Conservation (phyloP, 1,139 yeast species). For the Blastobotrys capitulatus region DNA sequence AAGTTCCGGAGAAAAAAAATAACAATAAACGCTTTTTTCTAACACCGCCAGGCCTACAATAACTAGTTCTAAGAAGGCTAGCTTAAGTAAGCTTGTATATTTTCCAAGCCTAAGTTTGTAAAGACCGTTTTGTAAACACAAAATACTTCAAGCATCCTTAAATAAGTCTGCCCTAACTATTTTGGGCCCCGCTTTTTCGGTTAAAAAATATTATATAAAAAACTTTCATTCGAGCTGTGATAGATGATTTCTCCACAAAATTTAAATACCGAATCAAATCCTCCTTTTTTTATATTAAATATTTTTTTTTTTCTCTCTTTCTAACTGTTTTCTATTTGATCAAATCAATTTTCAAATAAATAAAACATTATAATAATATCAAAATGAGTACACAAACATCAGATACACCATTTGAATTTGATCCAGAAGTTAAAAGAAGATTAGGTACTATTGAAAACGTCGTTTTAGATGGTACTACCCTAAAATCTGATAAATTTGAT, state of each 20-base stretch:
- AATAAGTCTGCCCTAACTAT: too few species aligned
- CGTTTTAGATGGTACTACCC: slow-evolving; percentile 9
- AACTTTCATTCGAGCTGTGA: background rate
- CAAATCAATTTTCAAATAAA: background rate
- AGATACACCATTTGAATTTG: slow-evolving; percentile 12
- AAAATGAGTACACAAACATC: slow-evolving; percentile 8
- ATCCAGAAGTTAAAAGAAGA: slow-evolving; percentile 16
- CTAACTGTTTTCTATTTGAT: background rate
- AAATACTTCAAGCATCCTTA: too few species aligned
- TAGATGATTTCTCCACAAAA: background rate
- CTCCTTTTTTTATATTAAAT: background rate
- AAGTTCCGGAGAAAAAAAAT: too few species aligned
- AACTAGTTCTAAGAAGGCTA: too few species aligned
- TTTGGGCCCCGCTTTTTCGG: slow-evolving; percentile 4
- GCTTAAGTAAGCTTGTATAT: too few species aligned
- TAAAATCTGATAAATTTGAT: slow-evolving; percentile 2
- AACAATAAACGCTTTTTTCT: too few species aligned
- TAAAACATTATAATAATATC: too few species aligned
- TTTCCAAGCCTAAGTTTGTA: too few species aligned
- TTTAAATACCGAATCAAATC: background rate
- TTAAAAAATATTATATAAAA: background rate
- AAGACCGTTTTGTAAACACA: too few species aligned
- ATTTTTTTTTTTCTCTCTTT: background rate
- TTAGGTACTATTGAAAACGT: slow-evolving; percentile 2
- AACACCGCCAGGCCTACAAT: too few species aligned